phyloP scores from a whole-genome alignment of 2,329 filamentous ascomycete species.

The Pleomassaria siparia region DNA sequence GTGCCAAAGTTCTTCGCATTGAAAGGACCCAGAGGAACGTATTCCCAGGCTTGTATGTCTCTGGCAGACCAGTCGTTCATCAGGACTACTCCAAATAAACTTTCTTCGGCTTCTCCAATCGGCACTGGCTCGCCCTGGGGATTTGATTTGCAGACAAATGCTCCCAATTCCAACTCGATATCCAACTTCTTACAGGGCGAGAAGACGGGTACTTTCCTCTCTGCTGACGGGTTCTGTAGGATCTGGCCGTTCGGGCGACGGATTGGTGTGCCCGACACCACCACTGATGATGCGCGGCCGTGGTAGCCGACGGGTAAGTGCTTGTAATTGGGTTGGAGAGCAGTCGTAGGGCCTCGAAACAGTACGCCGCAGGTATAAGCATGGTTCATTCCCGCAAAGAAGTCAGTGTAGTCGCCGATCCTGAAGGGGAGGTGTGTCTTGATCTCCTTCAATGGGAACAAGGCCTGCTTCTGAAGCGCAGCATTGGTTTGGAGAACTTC shows the following conservation, averaged over 20 bases:
- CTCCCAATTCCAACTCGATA: slow-evolving; percentile 78
- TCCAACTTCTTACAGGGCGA: slow-evolving; percentile 68
- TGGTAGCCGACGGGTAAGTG: slow-evolving; percentile 83
- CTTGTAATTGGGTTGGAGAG: slow-evolving; percentile 78
- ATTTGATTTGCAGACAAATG: slow-evolving; percentile 69
- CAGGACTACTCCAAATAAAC: slow-evolving; percentile 77
- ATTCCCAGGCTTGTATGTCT: slow-evolving; percentile 84
- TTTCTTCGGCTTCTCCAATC: slow-evolving; percentile 66
- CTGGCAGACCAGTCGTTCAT: slow-evolving; percentile 88
- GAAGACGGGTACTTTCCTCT: slow-evolving; percentile 64
- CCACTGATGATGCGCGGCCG: slow-evolving; percentile 73
- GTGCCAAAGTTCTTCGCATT: slow-evolving; percentile 83
- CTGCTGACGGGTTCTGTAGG: slow-evolving; percentile 62
- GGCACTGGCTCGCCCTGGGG: slow-evolving; percentile 64
- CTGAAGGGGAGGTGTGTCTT: slow-evolving; percentile 72
- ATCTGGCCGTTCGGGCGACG: slow-evolving; percentile 76
- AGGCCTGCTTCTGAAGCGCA: slow-evolving; percentile 56
- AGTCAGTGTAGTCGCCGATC: slow-evolving; percentile 84
- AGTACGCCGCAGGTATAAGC: slow-evolving; percentile 72
- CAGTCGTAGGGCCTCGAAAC: slow-evolving; percentile 72
- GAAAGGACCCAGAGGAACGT: slow-evolving; percentile 79
- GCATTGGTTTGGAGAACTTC: slow-evolving; percentile 65
- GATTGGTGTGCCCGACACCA: slow-evolving; percentile 73
- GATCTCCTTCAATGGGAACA: slow-evolving; percentile 62
- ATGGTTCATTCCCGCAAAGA: slow-evolving; percentile 79